Evolutionary conservation across 306 rosid genomes (phyloP).

Genomic region (Quercus berberidifolia): DNA sequence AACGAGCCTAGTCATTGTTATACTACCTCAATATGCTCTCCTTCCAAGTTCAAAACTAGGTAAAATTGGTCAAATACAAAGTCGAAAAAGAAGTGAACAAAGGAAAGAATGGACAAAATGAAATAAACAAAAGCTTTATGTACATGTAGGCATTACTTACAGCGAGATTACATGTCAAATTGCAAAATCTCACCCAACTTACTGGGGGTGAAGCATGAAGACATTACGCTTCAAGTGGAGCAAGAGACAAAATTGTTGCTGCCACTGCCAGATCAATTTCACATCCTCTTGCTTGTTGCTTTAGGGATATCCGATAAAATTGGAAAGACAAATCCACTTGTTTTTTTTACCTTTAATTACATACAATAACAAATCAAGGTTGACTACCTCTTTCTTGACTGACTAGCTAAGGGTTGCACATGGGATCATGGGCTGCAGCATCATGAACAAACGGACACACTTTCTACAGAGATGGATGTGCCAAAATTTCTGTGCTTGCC

Average conservation of each 20-base stretch:
- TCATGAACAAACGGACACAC: constrained; percentile 28
- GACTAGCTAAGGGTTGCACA: constrained; percentile 7
- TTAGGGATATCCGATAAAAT: too few species aligned
- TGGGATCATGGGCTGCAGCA: neutral
- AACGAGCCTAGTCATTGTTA: neutral
- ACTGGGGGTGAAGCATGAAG: neutral
- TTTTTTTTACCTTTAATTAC: neutral
- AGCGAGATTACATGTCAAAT: neutral
- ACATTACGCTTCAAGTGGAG: constrained; percentile 27
- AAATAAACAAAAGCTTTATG: neutral
- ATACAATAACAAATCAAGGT: neutral
- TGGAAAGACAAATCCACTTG: neutral
- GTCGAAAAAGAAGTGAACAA: neutral
- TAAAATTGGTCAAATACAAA: neutral
- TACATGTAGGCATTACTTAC: neutral
- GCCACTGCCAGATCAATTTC: constrained; percentile 28
- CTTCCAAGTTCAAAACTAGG: neutral
- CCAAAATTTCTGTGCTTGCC: constrained; percentile 92
- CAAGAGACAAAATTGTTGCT: constrained; percentile 56
- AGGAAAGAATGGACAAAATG: neutral
- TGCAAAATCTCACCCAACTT: constrained; percentile 14
- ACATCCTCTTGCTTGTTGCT: neutral
- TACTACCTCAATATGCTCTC: neutral
- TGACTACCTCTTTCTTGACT: constrained; percentile 9
- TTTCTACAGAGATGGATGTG: constrained; percentile 47